Percentiles rank a stretch among this genome's conserved stretches.
These are phyloP conservation scores for Cladosporium sp. DNA, from an alignment of 2,329 filamentous ascomycete species.

Conservation along the genomic window DNA sequence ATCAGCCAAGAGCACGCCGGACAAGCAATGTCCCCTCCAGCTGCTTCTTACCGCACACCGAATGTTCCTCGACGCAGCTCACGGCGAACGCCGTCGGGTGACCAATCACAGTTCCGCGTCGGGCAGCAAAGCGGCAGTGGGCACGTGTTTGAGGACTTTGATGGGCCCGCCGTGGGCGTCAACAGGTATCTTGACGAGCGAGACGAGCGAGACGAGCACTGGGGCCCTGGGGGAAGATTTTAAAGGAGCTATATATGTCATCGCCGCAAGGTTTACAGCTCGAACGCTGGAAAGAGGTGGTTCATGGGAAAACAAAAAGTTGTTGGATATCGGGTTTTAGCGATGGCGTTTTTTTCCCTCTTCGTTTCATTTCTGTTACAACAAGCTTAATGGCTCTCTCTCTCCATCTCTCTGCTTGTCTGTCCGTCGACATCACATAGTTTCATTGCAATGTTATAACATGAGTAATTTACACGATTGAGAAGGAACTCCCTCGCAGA, in stretches of 20 bases:
- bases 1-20: background rate
- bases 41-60: conserved; percentile 11
- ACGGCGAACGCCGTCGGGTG: conserved; percentile 19
- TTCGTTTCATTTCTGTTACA: background rate
- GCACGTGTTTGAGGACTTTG: conserved; percentile 24
- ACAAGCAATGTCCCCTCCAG: background rate
- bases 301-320: background rate
- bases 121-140: background rate
- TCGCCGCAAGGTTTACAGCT: background rate
- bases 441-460: background rate
- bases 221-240: background rate
- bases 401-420: background rate
- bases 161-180: conserved; percentile 8
- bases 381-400: background rate
- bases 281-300: background rate
- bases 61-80: conserved; percentile 24
- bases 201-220: background rate
- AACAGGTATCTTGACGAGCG: background rate
- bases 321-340: background rate
- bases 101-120: background rate
- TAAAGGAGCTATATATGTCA: background rate
- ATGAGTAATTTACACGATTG: too few relatives aligned
- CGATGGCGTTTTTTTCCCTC: background rate
- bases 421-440: background rate
- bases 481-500: too few relatives aligned